Percentiles rank a stretch among this genome's conserved stretches.
These are phyloP conservation scores for Hygrocybe punicea DNA, from an alignment of 768 basidiomycete species.

Conservation along the genomic window DNA sequence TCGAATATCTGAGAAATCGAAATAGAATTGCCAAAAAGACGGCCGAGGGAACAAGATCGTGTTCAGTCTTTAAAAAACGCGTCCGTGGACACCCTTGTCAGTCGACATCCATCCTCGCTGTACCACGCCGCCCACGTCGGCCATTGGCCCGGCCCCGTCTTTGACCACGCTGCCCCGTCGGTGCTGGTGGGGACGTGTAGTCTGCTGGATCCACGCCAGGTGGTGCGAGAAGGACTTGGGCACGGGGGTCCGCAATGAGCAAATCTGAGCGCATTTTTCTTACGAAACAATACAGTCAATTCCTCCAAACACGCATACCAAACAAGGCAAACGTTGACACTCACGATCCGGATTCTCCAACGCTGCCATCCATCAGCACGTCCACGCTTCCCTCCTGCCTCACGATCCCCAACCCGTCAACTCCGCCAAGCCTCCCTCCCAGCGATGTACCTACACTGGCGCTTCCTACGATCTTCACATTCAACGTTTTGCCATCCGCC, in stretches of 20 bases:
- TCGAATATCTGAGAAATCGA: too few species aligned
- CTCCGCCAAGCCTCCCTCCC: slow-evolving; percentile 52
- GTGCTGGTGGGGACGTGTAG: slow-evolving; percentile 38
- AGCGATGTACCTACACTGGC: slow-evolving; percentile 51
- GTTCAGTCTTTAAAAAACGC: background rate
- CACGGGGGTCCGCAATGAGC: slow-evolving; percentile 62
- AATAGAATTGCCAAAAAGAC: too few species aligned
- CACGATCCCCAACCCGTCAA: slow-evolving; percentile 51
- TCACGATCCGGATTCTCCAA: slow-evolving; percentile 53
- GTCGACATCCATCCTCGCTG: background rate
- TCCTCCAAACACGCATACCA: background rate
- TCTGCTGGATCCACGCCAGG: slow-evolving; percentile 59
- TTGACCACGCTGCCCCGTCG: slow-evolving; percentile 24
- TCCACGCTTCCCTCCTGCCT: slow-evolving; percentile 54
- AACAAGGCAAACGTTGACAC: slow-evolving; percentile 23
- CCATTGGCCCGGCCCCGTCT: slow-evolving; percentile 20
- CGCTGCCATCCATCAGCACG: slow-evolving; percentile 53
- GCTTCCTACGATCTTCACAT: slow-evolving; percentile 58
- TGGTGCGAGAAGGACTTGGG: slow-evolving; percentile 63
- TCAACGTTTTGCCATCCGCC: slow-evolving; percentile 75
- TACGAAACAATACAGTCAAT: background rate
- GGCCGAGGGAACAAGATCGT: too few species aligned
- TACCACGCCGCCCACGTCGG: slow-evolving; percentile 32
- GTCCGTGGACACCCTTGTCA: background rate
- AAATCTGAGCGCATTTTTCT: slow-evolving; percentile 88